Percentiles rank a stretch among this genome's conserved stretches.
These are phyloP conservation scores for Papiliotrema laurentii DNA, from an alignment of 1,284 basidiomycete species.

Conservation along the genomic window DNA sequence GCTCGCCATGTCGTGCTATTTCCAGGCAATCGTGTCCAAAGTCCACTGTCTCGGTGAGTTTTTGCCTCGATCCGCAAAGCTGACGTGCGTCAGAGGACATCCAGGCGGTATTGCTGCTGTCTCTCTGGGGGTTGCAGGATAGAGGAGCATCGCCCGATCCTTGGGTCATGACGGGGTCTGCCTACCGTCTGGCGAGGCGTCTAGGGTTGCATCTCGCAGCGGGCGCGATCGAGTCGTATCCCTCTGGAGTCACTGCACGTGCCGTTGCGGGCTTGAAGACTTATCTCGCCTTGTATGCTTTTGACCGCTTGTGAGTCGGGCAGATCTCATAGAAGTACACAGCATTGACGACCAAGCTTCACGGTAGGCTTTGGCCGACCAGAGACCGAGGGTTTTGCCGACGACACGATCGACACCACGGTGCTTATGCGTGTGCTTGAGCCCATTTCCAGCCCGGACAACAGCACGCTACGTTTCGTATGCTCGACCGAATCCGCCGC, in stretches of 20 bases:
- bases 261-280: slow-evolving; percentile 15
- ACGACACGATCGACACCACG: slow-evolving; percentile 11
- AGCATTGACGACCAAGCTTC: slow-evolving; percentile 6
- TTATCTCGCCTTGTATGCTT: slow-evolving; percentile 17
- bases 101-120: slow-evolving; percentile 15
- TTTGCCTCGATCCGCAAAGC: not conserved
- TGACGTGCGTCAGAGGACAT: slow-evolving; percentile 15
- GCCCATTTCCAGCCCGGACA: not conserved
- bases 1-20: slow-evolving; percentile 17
- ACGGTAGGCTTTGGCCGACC: slow-evolving; percentile 22
- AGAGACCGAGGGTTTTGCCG: slow-evolving; percentile 19
- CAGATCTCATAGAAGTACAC: not conserved
- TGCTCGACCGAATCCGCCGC: slow-evolving; percentile 13
- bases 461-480: not conserved
- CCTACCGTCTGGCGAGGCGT: slow-evolving; percentile 13
- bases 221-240: not conserved
- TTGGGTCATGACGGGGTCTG: slow-evolving; percentile 20
- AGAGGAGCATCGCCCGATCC: slow-evolving; percentile 22
- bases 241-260: slow-evolving; percentile 7
- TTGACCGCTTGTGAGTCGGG: slow-evolving; percentile 19
- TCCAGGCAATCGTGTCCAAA: slow-evolving; percentile 22
- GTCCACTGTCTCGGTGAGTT: slow-evolving; percentile 21
- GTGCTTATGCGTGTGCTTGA: no score
- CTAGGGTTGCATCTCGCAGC: slow-evolving; percentile 15
- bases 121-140: slow-evolving; percentile 19